Evolutionary conservation across 352 stramenopile species (phyloP), one percentile per base, ranked within the genome.

Genomic region (Pythium angustatum): DNA sequence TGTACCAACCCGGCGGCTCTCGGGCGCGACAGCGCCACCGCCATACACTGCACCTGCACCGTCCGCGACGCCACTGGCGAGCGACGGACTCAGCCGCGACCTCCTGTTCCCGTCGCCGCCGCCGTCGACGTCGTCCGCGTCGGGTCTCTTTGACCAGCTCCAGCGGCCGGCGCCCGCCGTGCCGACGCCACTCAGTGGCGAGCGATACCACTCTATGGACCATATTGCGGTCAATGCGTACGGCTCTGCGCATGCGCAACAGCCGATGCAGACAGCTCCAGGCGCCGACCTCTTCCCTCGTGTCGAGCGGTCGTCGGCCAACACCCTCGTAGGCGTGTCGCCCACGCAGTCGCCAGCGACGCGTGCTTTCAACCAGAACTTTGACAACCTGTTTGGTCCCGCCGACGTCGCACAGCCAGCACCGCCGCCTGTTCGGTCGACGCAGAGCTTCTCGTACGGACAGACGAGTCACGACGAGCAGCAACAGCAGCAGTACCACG

Each of bases 391-490:
- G 0, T 89, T 89, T 48, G 76, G 76, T 17, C 43, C 61, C 4
- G 22, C 59, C 2, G 43, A 54, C 0, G 22, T 43, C 11, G 22
- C 49, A 7, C 34, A 31, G 9, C 40, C 45, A 74, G 50, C 31
- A 49, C 76, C 36, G 56, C 76, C 48, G 12, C 71, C 68, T 4
- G 61, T 73, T 10, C 75, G 77, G 17, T 75, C 78, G 5, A 79
- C 77, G 1, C 71, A 81, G 38, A 81, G 66, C 50, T 82, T 80
- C 28, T 84, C 81, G 4, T 84, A 84, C 27, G 69, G 75, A 7
- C 70, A 76, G 55, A 40, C 49, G 4, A 33, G 51, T n/a, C 24
- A 60, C 8, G 49, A 59, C 21, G 24, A 68, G 10, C 64, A 75
- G 33, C 67, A 73, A 31, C 67, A 69, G 36, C 68, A 76, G 11